A percentile compares a stretch with the other conserved stretches of the same genome.
phyloP scores from a whole-genome alignment of 345 rosid genomes.

The Hevea brasiliensis region DNA sequence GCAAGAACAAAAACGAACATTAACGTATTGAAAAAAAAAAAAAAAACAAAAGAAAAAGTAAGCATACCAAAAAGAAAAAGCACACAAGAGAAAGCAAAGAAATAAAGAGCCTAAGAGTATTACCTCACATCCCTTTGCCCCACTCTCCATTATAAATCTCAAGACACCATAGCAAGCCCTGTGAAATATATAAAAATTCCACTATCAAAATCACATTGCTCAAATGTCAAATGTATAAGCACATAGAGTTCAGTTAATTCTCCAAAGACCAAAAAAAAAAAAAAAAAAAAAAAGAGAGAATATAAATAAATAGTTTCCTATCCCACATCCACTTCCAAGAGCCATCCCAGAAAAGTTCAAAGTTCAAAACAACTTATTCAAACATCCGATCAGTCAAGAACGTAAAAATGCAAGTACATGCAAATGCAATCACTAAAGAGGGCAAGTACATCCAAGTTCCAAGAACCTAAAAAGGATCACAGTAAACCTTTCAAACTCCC shows the following conservation, averaged over 20 bases:
- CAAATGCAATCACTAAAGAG: neutral
- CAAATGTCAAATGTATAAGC: neutral
- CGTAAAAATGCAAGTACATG: too few species aligned
- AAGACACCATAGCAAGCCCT: conserved; percentile 55
- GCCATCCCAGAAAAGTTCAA: too few species aligned
- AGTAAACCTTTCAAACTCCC: too few species aligned
- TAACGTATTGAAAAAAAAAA: neutral
- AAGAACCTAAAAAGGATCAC: too few species aligned
- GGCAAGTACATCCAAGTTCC: too few species aligned
- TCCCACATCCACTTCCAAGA: too few species aligned
- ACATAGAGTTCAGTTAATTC: neutral
- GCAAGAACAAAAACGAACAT: neutral
- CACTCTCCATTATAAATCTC: neutral
- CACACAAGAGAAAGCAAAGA: neutral
- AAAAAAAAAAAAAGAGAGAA: neutral
- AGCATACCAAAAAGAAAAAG: neutral
- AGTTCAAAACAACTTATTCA: too few species aligned
- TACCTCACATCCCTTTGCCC: conserved; percentile 40
- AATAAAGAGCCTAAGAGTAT: neutral
- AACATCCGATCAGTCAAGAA: too few species aligned
- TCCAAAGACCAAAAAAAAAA: too few species aligned
- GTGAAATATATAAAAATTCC: neutral
- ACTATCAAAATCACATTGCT: neutral
- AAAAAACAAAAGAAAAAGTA: neutral
- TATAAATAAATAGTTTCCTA: too few species aligned